Base-by-base conservation (phyloP, 1,139 yeast genomes). In the Hanseniaspora gamundiae region DNA sequence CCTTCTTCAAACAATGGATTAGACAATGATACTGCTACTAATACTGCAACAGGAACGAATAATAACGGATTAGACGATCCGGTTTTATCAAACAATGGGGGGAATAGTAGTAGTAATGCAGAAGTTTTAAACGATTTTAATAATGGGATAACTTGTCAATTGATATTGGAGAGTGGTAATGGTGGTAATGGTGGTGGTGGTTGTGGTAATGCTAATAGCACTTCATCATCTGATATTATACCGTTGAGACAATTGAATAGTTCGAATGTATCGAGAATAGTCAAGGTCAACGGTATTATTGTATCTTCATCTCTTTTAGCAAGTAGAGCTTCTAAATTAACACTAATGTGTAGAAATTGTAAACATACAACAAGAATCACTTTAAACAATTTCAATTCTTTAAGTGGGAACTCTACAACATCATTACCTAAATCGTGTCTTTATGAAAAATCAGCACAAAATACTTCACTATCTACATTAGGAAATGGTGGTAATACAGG, bases 271-370 rank as follows among this genome's bases (percentile, higher is more conserved):
- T 78, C 96, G 30, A 84, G 84, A 62, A 80, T 93, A 48, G 93
- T 93, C 31, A 73, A 95, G 47, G 78, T 93, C 31, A 85, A 95
- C 35, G 99, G 98, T 39, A 93, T 93, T 52, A 75, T 93, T 53
- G 91, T 93, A 47, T 83, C 94, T 35, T 85, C 97, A 0, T 84
- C 95, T 2, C 91, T 94, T 19, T 70, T 91, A 47, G 73, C 85
- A 28, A 87, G 97, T 3, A 79, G 93, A 56, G 95, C 97, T 24
- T 84, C 95, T 0, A 71, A 70, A 46, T 77, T 88, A 27, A 91
- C 85, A 54, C 68, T 93, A 48, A 79, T 88, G 70, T 93, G 99
- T 65, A 76, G 94, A 51, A 73, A 76, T 45, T 93, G 99, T 65
- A 77, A 87, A 51, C 94, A 88, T 58, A 76, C 93, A 4, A 71